Evolutionary conservation across 257 asterid genomes (phyloP).

Genomic region (Gentiana straminea): DNA sequence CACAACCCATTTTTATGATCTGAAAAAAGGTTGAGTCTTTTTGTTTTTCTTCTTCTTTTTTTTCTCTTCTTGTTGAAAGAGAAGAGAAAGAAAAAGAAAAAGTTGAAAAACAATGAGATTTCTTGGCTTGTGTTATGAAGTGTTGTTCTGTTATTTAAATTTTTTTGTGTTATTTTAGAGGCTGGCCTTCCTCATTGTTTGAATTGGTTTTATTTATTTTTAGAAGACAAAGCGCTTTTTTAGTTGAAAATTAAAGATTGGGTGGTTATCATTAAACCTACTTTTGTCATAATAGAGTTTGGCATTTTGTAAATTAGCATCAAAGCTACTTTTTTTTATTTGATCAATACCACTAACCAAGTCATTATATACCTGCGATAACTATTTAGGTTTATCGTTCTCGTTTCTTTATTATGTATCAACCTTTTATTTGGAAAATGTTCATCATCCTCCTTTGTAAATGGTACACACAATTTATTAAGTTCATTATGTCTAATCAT

Average conservation of each 20-base stretch:
- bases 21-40: slow-evolving; percentile 1
- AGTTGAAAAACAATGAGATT: not conserved
- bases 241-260: slow-evolving; percentile 7
- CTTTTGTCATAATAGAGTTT: not conserved
- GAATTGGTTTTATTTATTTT: slow-evolving; percentile 4
- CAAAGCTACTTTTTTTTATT: no score
- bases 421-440: no score
- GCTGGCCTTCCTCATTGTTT: slow-evolving; percentile 10
- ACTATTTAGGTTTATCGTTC: no score
- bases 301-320: not conserved
- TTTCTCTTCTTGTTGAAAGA: not conserved
- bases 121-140: no score
- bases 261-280: slow-evolving; percentile 6
- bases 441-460: no score
- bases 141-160: no score
- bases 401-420: no score
- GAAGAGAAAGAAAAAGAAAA: not conserved
- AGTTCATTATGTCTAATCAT: no score
- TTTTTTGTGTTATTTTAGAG: not conserved
- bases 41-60: slow-evolving; percentile 2
- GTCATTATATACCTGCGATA: no score
- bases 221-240: slow-evolving; percentile 11
- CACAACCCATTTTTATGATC: slow-evolving; percentile 53
- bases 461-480: no score
- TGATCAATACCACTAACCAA: no score